phyloP scores from a whole-genome alignment of 225 moss, liverwort and hornwort species.

The Rhytidiadelphus loreus region DNA sequence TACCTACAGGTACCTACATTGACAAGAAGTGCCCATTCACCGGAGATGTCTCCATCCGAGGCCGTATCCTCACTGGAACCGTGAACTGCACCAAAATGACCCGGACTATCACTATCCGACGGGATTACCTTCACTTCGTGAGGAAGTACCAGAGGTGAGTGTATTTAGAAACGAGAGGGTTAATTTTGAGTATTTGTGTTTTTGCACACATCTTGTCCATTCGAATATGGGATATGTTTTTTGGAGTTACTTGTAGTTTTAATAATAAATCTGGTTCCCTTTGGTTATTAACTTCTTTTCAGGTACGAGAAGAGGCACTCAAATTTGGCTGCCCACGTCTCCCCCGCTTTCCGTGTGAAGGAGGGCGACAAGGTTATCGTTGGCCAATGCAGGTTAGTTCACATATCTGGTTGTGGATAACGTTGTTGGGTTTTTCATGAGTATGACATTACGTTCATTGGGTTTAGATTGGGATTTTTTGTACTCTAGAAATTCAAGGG shows the following conservation, averaged over 20 bases:
- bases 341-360: conserved; percentile 54
- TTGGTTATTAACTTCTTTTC: neutral
- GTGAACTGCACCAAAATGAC: conserved; percentile 57
- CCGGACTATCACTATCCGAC: conserved; percentile 45
- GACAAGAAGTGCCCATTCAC: conserved; percentile 61
- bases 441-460: neutral
- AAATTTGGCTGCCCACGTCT: conserved; percentile 49
- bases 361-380: conserved; percentile 55
- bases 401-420: neutral
- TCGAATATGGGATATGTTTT: neutral
- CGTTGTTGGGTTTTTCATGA: neutral
- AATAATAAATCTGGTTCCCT: no score
- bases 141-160: conserved; percentile 43
- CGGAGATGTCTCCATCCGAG: conserved; percentile 43
- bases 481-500: neutral
- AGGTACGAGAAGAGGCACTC: conserved; percentile 57
- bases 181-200: neutral
- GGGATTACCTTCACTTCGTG: conserved; percentile 52
- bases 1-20: conserved; percentile 34
- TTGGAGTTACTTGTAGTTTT: no score
- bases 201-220: neutral
- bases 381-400: conserved; percentile 48
- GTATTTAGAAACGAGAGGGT: no score
- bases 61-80: conserved; percentile 40
- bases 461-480: neutral